A percentile compares a stretch with the other conserved stretches of the same genome.
Conservation (phyloP, 805 yeast genomes). For the Starmerella scarabaei region DNA sequence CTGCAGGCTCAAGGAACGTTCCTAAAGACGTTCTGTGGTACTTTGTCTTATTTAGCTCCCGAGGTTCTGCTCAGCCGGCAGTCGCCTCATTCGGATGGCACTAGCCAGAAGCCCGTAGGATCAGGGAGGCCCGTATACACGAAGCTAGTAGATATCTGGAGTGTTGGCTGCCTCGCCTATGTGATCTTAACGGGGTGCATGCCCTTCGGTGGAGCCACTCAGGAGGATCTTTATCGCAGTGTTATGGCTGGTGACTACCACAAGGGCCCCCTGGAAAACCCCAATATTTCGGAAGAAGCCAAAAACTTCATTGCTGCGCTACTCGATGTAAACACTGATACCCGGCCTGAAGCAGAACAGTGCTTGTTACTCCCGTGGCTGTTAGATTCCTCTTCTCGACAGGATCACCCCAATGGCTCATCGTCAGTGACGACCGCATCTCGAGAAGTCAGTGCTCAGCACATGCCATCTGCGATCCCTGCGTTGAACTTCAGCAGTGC, state of each 20-base stretch:
- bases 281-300: constrained; percentile 54
- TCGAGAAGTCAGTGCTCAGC: no score
- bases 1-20: constrained; percentile 70
- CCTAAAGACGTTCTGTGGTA: constrained; percentile 95
- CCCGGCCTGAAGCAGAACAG: constrained; percentile 57
- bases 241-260: constrained; percentile 70
- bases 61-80: constrained; percentile 46
- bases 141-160: constrained; percentile 92
- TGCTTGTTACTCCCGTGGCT: constrained; percentile 82
- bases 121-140: constrained; percentile 41
- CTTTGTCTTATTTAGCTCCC: constrained; percentile 93
- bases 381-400: constrained; percentile 7
- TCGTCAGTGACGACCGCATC: no score
- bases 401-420: background rate
- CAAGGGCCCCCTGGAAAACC: constrained; percentile 44
- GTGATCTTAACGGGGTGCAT: constrained; percentile 85
- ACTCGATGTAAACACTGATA: constrained; percentile 61
- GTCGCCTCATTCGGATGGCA: constrained; percentile 21
- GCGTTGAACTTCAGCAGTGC: background rate
- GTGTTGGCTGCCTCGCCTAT: constrained; percentile 85
- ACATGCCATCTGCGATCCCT: background rate
- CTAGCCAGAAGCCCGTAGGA: background rate
- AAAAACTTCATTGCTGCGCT: constrained; percentile 57
- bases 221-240: constrained; percentile 65
- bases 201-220: constrained; percentile 90